phyloP scores from a whole-genome alignment of 2,329 filamentous ascomycete species.

The Paramyrothecium roridum region DNA sequence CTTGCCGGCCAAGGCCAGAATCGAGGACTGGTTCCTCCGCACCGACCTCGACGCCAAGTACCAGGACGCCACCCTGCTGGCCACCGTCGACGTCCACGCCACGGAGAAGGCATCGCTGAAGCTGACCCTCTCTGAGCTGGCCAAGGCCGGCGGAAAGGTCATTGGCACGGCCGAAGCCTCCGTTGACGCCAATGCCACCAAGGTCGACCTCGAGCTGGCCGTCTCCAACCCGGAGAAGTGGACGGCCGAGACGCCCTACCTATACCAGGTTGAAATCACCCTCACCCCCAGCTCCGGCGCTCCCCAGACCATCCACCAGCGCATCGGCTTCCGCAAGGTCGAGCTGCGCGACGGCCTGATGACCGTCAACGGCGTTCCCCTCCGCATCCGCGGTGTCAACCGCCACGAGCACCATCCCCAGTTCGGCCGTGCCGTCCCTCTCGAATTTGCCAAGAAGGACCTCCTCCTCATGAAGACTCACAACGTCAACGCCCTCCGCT shows the following conservation, averaged over 20 bases:
- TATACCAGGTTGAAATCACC: constrained; percentile 52
- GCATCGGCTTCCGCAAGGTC: constrained; percentile 61
- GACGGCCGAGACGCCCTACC: constrained; percentile 62
- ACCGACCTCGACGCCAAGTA: constrained; percentile 50
- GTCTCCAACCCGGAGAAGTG: constrained; percentile 58
- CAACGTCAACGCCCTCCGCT: constrained; percentile 69
- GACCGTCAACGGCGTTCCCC: constrained; percentile 58
- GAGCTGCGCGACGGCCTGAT: constrained; percentile 60
- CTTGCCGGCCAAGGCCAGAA: constrained; percentile 44
- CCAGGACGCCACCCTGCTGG: constrained; percentile 45
- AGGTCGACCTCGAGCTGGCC: constrained; percentile 39
- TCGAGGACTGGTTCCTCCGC: constrained; percentile 58
- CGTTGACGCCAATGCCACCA: constrained; percentile 19
- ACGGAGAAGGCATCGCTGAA: constrained; percentile 30
- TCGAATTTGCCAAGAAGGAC: constrained; percentile 59
- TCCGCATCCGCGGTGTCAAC: constrained; percentile 64
- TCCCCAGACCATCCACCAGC: constrained; percentile 44
- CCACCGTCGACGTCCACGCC: constrained; percentile 41
- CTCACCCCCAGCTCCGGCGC: constrained; percentile 18
- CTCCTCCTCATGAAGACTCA: constrained; percentile 66
- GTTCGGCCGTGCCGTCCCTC: constrained; percentile 60
- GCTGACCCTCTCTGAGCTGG: constrained; percentile 39
- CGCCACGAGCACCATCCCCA: constrained; percentile 68
- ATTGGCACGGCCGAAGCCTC: constrained; percentile 19
- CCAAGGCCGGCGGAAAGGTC: constrained; percentile 27